phyloP scores from a whole-genome alignment of 305 asterid species.

The Fraxinus latifolia region DNA sequence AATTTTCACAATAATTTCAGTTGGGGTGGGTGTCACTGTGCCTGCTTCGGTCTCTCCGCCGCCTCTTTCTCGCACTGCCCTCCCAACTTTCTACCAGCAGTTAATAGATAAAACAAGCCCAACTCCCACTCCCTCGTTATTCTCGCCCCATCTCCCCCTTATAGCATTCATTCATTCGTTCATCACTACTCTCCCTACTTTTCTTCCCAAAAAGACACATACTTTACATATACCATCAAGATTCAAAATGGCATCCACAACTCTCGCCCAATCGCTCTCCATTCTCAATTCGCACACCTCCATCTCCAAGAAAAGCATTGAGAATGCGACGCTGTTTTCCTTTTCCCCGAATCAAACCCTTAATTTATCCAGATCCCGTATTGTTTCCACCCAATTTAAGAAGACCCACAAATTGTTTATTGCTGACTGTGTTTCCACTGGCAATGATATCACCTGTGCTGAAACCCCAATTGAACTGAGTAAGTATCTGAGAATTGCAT shows the following conservation, averaged over 20 bases:
- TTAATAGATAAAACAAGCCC: not conserved
- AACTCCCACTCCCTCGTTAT: not conserved
- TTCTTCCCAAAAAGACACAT: not conserved
- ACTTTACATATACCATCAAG: not conserved
- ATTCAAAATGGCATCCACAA: not conserved
- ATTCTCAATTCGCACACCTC: not conserved
- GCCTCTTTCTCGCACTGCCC: not conserved
- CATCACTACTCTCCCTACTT: not conserved
- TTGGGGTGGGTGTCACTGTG: not conserved
- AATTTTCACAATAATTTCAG: not conserved
- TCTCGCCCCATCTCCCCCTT: not conserved
- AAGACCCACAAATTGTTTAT: not conserved
- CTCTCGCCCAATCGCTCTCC: not conserved
- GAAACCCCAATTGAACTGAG: conserved; percentile 9
- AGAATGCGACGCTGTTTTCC: not conserved
- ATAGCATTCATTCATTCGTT: not conserved
- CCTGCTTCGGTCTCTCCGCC: not conserved
- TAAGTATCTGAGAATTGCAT: not conserved
- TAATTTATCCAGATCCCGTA: not conserved
- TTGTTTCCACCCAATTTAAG: not conserved
- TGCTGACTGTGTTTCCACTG: not conserved
- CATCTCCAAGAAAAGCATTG: not conserved
- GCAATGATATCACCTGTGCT: not conserved
- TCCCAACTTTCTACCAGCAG: not conserved
- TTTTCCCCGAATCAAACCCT: conserved; percentile 3